phyloP scores from a whole-genome alignment of 108 stramenopile genomes.

The Cyclostephanos invisitatus region DNA sequence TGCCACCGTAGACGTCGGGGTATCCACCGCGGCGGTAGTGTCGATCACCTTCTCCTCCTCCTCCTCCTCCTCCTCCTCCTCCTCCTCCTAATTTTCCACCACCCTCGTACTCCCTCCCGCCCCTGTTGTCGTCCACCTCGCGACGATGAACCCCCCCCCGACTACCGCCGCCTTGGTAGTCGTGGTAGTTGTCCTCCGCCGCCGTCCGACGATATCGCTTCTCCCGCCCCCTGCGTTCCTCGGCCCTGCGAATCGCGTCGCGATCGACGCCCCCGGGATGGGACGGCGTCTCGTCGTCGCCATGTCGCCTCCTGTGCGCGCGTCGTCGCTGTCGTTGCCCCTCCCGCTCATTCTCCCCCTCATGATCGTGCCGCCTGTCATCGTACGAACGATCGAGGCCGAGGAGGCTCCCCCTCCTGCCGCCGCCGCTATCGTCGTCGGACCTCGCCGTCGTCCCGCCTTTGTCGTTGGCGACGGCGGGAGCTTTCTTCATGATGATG shows the following conservation, averaged over 20 bases:
- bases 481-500: conserved; percentile 30
- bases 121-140: neutral
- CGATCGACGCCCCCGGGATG: conserved; percentile 70
- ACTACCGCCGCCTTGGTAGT: neutral
- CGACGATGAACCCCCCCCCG: neutral
- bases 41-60: conserved; percentile 1
- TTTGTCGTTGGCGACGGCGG: conserved; percentile 6
- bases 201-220: conserved; percentile 33
- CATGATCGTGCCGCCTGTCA: neutral
- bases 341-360: conserved; percentile 2
- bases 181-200: neutral
- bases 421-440: neutral
- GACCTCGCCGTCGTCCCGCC: neutral
- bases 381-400: conserved; percentile 23
- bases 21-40: neutral
- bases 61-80: conserved; percentile 29
- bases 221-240: conserved; percentile 47
- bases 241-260: conserved; percentile 36
- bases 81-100: too few relatives aligned
- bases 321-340: conserved; percentile 16
- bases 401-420: conserved; percentile 19
- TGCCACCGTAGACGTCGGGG: neutral
- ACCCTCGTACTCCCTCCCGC: too few relatives aligned
- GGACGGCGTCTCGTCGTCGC: conserved; percentile 69
- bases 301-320: conserved; percentile 40